Conservation (phyloP, 2,329 filamentous ascomycete species). For the Alternaria postmessia region DNA sequence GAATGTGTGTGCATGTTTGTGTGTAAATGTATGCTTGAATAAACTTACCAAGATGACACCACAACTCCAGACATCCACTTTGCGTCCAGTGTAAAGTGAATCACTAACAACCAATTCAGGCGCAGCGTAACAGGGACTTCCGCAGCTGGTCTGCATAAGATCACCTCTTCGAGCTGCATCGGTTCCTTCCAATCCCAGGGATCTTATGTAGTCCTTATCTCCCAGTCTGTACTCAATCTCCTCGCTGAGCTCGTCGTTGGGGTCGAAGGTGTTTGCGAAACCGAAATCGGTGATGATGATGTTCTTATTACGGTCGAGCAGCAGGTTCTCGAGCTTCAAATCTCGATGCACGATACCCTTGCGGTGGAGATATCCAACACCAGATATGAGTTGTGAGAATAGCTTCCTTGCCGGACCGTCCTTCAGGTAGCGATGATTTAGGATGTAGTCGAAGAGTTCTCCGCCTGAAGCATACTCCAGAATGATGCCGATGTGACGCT, state of each 20-base stretch:
- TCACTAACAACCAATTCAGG: constrained; percentile 97
- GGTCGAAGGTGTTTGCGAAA: constrained; percentile 97
- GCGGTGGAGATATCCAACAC: constrained; percentile 96
- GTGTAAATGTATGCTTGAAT: constrained; percentile 15
- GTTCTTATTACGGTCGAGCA: constrained; percentile 95
- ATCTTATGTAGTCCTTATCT: constrained; percentile 88
- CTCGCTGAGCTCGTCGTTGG: constrained; percentile 83
- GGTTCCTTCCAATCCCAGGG: constrained; percentile 81
- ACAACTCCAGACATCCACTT: constrained; percentile 99
- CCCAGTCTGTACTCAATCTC: constrained; percentile 88
- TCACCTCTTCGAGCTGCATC: constrained; percentile 86
- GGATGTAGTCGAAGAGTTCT: constrained; percentile 97
- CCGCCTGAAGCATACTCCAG: constrained; percentile 97
- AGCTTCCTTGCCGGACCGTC: constrained; percentile 88
- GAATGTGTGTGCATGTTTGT: constrained; percentile 6
- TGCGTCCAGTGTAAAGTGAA: constrained; percentile 93
- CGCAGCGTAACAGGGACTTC: constrained; percentile 96
- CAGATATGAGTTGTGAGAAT: constrained; percentile 94
- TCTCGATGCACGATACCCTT: constrained; percentile 98
- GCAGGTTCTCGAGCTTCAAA: constrained; percentile 92
- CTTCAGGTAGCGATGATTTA: constrained; percentile 96
- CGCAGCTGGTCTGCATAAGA: constrained; percentile 98
- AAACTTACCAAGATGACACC: constrained; percentile 91
- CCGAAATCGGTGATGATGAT: constrained; percentile 99
- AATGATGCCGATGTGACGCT: constrained; percentile 96